These are phyloP conservation scores for Lactarius deliciosus DNA, from an alignment of 768 basidiomycete genomes.

Conservation along the genomic window DNA sequence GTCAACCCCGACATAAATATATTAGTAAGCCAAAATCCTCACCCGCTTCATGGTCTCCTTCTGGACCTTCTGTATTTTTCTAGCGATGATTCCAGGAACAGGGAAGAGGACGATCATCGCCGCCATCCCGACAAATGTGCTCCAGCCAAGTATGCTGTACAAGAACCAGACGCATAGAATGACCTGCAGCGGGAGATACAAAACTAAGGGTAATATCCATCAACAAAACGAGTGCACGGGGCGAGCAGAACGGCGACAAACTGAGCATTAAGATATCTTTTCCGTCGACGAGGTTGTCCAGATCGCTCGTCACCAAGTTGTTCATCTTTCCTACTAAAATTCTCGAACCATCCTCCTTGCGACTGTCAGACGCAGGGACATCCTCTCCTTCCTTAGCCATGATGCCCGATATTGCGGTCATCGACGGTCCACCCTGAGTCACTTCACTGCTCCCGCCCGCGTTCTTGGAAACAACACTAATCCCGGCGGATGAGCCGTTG, in stretches of 20 bases:
- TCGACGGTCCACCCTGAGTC: slow-evolving; percentile 6
- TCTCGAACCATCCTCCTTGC: slow-evolving; percentile 30
- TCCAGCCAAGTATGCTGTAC: slow-evolving; percentile 50
- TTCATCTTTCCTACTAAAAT: slow-evolving; percentile 75
- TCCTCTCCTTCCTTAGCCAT: slow-evolving; percentile 28
- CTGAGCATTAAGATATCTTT: slow-evolving; percentile 31
- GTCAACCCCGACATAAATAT: background rate
- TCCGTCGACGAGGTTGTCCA: slow-evolving; percentile 35
- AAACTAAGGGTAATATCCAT: slow-evolving; percentile 23
- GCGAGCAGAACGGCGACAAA: background rate
- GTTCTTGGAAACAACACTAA: background rate
- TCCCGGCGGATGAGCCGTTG: slow-evolving; percentile 29
- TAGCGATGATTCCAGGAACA: slow-evolving; percentile 43
- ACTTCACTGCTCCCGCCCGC: slow-evolving; percentile 22
- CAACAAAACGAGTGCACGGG: background rate
- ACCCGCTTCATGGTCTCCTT: slow-evolving; percentile 44
- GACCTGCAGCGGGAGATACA: slow-evolving; percentile 45
- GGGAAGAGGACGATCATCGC: slow-evolving; percentile 44
- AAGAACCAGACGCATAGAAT: slow-evolving; percentile 43
- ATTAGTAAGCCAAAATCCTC: slow-evolving; percentile 5
- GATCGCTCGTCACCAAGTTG: slow-evolving; percentile 70
- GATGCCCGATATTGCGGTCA: slow-evolving; percentile 16
- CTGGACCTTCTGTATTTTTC: slow-evolving; percentile 39
- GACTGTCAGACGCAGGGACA: background rate
- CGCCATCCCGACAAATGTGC: slow-evolving; percentile 43